A percentile compares a stretch with the other conserved stretches of the same genome.
Conservation (phyloP, 1,284 basidiomycete species). For the Prillingera fragicola region DNA sequence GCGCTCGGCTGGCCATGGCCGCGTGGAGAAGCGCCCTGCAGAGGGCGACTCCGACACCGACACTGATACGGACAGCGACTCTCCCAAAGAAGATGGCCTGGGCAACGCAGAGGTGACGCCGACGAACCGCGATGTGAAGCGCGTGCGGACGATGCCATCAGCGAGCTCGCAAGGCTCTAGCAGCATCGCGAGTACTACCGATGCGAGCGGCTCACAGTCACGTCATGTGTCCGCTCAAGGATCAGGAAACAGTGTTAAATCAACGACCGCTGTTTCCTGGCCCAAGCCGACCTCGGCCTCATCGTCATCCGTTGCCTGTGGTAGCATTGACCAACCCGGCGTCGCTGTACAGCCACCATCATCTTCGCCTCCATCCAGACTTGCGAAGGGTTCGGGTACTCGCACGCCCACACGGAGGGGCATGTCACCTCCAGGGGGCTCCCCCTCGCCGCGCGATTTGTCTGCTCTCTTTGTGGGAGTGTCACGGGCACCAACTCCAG, state of each 20-base stretch:
- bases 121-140: too few species aligned
- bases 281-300: neutral
- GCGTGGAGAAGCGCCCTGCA: neutral
- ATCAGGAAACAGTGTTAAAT: too few species aligned
- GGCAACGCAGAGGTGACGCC: neutral
- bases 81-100: neutral
- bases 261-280: too few species aligned
- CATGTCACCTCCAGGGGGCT: neutral
- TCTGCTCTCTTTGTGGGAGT: constrained; percentile 23
- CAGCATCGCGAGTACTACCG: neutral
- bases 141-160: too few species aligned
- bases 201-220: neutral
- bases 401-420: neutral
- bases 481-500: constrained; percentile 11
- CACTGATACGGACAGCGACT: constrained; percentile 1
- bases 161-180: neutral
- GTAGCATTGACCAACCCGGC: neutral
- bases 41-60: neutral
- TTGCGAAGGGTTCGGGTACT: neutral
- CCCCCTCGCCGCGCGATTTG: constrained; percentile 20
- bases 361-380: neutral
- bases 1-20: neutral
- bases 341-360: neutral
- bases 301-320: neutral
- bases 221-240: too few species aligned